A percentile compares a stretch with the other conserved stretches of the same genome.
Conservation (phyloP, 768 basidiomycete species). For the Postia placenta region DNA sequence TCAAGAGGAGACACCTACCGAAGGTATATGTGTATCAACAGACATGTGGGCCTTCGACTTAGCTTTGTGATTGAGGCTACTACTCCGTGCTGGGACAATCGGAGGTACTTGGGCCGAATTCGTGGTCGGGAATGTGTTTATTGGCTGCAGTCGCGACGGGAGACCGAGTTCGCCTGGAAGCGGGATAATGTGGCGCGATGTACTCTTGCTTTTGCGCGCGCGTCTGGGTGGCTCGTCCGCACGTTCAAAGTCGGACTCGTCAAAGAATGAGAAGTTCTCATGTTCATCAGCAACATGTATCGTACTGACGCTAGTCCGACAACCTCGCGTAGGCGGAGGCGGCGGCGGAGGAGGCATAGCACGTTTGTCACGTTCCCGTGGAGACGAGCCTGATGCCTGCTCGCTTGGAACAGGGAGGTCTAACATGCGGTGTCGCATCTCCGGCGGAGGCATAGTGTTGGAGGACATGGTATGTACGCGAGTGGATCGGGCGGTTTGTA, state of each 20-base stretch:
- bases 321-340: conserved; percentile 45
- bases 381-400: conserved; percentile 26
- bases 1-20: conserved; percentile 15
- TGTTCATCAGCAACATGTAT: conserved; percentile 24
- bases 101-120: conserved; percentile 12
- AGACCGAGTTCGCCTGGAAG: conserved; percentile 26
- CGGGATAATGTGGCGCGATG: conserved; percentile 12
- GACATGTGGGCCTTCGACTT: conserved; percentile 18
- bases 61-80: conserved; percentile 18
- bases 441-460: conserved; percentile 8
- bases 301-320: conserved; percentile 51
- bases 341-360: conserved; percentile 21
- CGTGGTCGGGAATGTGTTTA: conserved; percentile 18
- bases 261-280: conserved; percentile 26
- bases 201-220: conserved; percentile 23
- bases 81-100: conserved; percentile 19
- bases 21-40: conserved; percentile 21
- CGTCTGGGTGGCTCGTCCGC: conserved; percentile 17
- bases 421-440: conserved; percentile 12
- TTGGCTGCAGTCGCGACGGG: conserved; percentile 22
- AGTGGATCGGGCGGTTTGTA: conserved; percentile 7
- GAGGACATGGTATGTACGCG: conserved; percentile 16
- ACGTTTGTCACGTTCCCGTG: conserved; percentile 19
- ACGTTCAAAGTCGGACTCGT: conserved; percentile 23
- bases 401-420: conserved; percentile 23